Evolutionary conservation across 768 basidiomycete species (phyloP).

Genomic region (Cystofilobasidium bisporidii): DNA sequence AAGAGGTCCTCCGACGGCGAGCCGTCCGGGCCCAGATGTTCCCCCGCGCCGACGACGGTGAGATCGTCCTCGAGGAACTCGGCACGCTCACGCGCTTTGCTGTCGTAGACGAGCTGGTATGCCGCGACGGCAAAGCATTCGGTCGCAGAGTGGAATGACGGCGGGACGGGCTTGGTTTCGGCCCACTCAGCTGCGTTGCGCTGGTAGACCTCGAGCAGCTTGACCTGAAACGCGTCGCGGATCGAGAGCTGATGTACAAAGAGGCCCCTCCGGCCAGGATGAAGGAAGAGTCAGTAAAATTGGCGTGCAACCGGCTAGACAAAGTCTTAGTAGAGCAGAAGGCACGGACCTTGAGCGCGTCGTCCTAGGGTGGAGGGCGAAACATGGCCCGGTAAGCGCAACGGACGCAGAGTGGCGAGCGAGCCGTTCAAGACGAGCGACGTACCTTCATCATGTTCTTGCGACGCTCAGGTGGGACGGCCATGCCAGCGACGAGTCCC

Average conservation of each 20-base stretch:
- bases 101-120: neutral
- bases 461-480: neutral
- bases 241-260: neutral
- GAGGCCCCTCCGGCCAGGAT: neutral
- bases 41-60: neutral
- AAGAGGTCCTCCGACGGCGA: neutral
- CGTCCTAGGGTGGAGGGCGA: neutral
- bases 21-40: neutral
- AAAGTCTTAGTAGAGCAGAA: neutral
- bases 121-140: slow-evolving; percentile 3
- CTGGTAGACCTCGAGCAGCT: neutral
- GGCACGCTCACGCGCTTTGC: neutral
- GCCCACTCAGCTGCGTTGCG: neutral
- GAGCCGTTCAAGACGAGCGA: neutral
- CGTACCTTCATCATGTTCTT: slow-evolving; percentile 17
- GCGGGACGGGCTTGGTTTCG: neutral
- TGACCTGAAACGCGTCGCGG: slow-evolving; percentile 4
- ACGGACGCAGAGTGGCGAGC: neutral
- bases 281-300: no score
- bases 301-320: neutral
- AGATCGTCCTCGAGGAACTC: neutral
- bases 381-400: neutral
- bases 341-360: slow-evolving; percentile 2
- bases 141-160: neutral
- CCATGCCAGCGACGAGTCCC: slow-evolving; percentile 10